Evolutionary conservation across 371 early-diverging fungal species (phyloP).

Genomic region (Amoeboradix gromovi): DNA sequence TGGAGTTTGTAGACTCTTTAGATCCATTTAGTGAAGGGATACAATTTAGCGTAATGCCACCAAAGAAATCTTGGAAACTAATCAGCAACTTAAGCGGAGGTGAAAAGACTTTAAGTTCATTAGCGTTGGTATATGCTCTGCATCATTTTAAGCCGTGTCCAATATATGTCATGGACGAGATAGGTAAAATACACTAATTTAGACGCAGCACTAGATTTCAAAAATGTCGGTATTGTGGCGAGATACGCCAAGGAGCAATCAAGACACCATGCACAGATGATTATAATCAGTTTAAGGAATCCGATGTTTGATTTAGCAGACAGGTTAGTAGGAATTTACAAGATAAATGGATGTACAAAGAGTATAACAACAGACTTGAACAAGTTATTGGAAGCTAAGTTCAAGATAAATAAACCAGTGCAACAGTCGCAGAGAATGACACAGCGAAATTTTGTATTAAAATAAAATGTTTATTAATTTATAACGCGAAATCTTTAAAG

Average conservation of each 20-base stretch:
- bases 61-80: conserved; percentile 99
- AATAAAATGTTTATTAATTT: neutral
- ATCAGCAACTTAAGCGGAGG: conserved; percentile 96
- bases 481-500: too few relatives aligned
- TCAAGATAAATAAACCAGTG: neutral
- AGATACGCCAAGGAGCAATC: conserved; percentile 85
- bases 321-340: conserved; percentile 94
- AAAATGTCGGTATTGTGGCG: conserved; percentile 96
- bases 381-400: neutral
- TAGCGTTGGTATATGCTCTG: conserved; percentile 95
- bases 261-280: conserved; percentile 92
- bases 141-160: conserved; percentile 98
- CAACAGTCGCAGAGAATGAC: neutral
- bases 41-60: conserved; percentile 97
- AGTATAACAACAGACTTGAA: neutral
- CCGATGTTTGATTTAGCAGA: conserved; percentile 99
- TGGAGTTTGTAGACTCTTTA: conserved; percentile 94
- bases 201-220: conserved; percentile 97
- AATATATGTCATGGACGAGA: conserved; percentile 99
- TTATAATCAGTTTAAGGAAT: conserved; percentile 94
- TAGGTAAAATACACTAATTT: conserved; percentile 9
- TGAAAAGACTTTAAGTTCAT: conserved; percentile 86
- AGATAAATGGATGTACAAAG: conserved; percentile 14
- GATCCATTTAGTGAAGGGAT: conserved; percentile 99
- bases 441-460: neutral